Percentiles rank a stretch among this genome's conserved stretches.
These are phyloP conservation scores for Choanephora cucurbitarum DNA, from an alignment of 371 early-diverging fungal species.

Conservation along the genomic window DNA sequence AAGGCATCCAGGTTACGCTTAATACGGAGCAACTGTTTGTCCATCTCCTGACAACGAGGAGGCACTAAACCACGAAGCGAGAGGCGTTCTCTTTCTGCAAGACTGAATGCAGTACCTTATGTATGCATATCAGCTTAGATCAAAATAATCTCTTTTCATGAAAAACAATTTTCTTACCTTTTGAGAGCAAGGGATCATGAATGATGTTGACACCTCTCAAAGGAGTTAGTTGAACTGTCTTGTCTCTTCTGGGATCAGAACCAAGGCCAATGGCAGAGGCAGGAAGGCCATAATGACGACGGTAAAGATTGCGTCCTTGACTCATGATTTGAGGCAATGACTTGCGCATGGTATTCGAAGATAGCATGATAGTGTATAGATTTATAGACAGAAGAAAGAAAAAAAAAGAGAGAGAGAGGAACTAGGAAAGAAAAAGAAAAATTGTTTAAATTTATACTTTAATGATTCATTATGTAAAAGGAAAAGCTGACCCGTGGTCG, in stretches of 20 bases:
- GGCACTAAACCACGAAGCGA: conserved; percentile 70
- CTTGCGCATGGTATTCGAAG: conserved; percentile 8
- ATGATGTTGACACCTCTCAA: conserved; percentile 61
- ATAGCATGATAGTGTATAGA: background rate
- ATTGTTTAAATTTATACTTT: background rate
- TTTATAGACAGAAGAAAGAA: conserved; percentile 3
- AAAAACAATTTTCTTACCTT: conserved; percentile 32
- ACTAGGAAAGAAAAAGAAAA: conserved; percentile 1
- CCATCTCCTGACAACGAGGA: conserved; percentile 67
- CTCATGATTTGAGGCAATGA: conserved; percentile 4
- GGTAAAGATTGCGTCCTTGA: conserved; percentile 9
- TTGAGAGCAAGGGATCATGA: conserved; percentile 62
- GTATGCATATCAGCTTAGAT: background rate
- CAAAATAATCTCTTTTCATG: background rate
- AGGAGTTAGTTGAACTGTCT: conserved; percentile 56
- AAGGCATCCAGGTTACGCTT: conserved; percentile 63
- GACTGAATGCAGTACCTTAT: conserved; percentile 63
- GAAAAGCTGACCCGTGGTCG: background rate
- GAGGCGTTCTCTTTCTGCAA: conserved; percentile 63
- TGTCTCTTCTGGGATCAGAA: conserved; percentile 60
- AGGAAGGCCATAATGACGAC: conserved; percentile 25
- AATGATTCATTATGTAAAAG: background rate
- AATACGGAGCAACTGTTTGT: conserved; percentile 60
- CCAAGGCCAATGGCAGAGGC: conserved; percentile 27
- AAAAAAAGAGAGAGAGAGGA: background rate